Base-by-base conservation (phyloP, 108 stramenopile genomes). In the Cyclotella choctawhatcheeana region DNA sequence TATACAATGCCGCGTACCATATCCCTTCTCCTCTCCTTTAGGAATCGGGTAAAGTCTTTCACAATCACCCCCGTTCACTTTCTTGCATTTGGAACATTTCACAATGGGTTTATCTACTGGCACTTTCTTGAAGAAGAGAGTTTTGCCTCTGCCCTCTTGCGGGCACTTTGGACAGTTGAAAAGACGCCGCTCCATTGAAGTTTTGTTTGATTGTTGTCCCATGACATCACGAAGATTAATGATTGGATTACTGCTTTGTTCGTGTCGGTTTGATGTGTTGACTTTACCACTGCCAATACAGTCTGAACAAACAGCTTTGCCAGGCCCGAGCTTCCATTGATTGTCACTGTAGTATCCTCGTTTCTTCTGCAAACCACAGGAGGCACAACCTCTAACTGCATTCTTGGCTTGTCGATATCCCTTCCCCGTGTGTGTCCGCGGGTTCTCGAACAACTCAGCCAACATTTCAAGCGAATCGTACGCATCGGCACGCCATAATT, bases 161-260 rank as follows among this genome's bases (percentile, higher is more conserved):
- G 82, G 82, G 26, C 82, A 79, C 17, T 37, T 5, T 37, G 82
- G 82, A 35, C 82, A 83, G 65, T 79, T 83, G 73, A 79, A 83
- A 25, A 79, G 82, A 5, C 82, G 77, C 16, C 82, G 66, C 33
- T 83, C 82, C 34, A 79, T 74, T 26, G 37, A n/a, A n/a, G n/a
- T 67, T 3, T 68, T 32, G 5, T 73, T 62, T 16, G 58, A 34
- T 18, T 37, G 35, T 32, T 62, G 44, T 22, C 14, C 31, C 7
- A 58, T 22, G 4, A 37, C 35, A 4, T 40, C 24, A 35, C 30
- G 64, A 4, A 34, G 33, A 37, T 34, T 60, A 34, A 34, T 37
- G 34, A 34, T 60, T 33, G 30, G 20, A 18, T 60, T 60, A 14
- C 29, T 22, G 14, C 14, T 27, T 27, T 6, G 21, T 17, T 20